Evolutionary conservation across 2,329 filamentous ascomycete genomes (phyloP), one percentile per base, ranked within the genome.

Genomic region (Hypoxylon sp.): DNA sequence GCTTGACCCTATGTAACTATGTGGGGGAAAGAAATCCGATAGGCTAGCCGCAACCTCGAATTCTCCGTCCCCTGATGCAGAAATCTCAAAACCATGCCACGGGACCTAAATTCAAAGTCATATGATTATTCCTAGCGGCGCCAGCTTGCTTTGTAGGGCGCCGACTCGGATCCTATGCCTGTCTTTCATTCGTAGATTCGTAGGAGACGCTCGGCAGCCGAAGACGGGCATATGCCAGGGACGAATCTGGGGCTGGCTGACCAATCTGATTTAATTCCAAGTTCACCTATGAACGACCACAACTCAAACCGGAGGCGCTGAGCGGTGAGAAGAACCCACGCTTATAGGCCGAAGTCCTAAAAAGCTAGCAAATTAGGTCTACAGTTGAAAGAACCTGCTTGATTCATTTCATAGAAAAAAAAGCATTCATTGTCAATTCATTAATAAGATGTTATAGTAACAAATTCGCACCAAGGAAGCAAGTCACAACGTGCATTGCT

Each of bases 1-100:
- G 17, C 22, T 48, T 9, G 14, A 62, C 62, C 57, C 53, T 68
- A 62, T 61, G 54, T 24, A 55, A 51, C 48, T 46, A 31, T 42
- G 26, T 19, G 17, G 31, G 63, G 65, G 69, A 59, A 44, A 65
- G 48, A 31, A 60, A 33, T 69, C 69, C 69, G 69, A 71, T 71
- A 71, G 69, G 69, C 46, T 19, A 37, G 35, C 57, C 53, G 52
- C 44, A 52, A 44, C 57, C 47, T 58, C 37, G 17, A 54, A 54
- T 26, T 44, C 35, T 22, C 53, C 54, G 33, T 54, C 52, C 39
- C 29, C 29, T 47, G 24, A 48, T 46, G 26, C 44, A 52, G 62
- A 53, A 54, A 55, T 48, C 19, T 17, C n/a, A 47, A n/a, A 62
- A 19, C 9, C 5, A 42, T 50, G 31, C 35, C 63, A 68, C 65